Percentiles rank a stretch among this genome's conserved stretches.
Evolutionary conservation across 257 asterid genomes (phyloP).

Genomic region (Solanum lycopersicoides): DNA sequence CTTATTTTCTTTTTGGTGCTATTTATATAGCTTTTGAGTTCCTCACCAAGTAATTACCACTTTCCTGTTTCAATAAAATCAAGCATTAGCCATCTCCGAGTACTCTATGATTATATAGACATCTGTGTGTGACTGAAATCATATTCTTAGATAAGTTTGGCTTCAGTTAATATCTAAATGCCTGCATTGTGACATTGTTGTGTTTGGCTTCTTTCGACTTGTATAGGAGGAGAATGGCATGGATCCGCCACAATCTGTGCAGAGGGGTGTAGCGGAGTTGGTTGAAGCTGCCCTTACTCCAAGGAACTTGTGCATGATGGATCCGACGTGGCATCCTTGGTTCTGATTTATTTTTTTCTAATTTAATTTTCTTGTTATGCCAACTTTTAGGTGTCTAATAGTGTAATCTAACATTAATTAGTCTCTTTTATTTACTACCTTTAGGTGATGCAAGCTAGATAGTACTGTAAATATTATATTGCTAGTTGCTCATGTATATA

Average conservation of each 20-base stretch:
- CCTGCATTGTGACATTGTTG: neutral
- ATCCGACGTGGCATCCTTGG: slow-evolving; percentile 99
- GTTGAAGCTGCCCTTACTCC: slow-evolving; percentile 94
- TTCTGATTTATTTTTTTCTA: slow-evolving; percentile 20
- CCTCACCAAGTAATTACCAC: neutral
- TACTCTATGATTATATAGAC: neutral
- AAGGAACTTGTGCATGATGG: slow-evolving; percentile 98
- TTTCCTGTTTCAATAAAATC: neutral
- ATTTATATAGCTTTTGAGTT: neutral
- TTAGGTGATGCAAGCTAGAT: neutral
- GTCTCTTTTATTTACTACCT: neutral
- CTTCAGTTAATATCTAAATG: neutral
- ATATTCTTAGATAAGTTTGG: neutral
- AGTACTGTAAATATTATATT: neutral
- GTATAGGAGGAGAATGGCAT: slow-evolving; percentile 73
- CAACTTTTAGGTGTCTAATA: neutral
- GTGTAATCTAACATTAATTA: neutral
- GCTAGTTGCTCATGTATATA: neutral
- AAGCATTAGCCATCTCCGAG: neutral
- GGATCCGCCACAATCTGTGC: slow-evolving; percentile 96
- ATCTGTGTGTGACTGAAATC: neutral
- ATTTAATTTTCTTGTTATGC: neutral
- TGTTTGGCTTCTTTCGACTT: neutral
- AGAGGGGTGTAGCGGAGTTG: slow-evolving; percentile 87
- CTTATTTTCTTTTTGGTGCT: neutral